Conservation (phyloP, 192 early-diverging fungal genomes). For the Jimgerdemannia flammicorona region DNA sequence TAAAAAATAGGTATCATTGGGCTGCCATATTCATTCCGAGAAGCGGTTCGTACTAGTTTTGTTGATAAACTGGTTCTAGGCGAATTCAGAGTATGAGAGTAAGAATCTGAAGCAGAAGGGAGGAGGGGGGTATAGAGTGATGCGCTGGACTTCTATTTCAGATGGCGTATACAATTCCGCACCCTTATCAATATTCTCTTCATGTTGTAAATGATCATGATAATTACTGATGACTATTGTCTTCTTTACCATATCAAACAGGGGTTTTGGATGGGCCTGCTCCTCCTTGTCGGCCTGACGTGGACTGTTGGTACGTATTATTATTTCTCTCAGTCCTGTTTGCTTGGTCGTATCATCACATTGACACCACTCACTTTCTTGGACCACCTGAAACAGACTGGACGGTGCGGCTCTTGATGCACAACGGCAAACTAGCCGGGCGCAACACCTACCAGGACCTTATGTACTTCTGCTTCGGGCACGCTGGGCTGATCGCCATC, state of each 20-base stretch:
- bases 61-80: too few relatives aligned
- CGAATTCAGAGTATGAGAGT: too few relatives aligned
- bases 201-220: background rate
- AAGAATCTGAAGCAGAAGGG: too few relatives aligned
- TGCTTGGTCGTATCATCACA: background rate
- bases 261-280: slow-evolving; percentile 45
- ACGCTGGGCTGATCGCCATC: slow-evolving; percentile 66
- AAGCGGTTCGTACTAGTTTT: slow-evolving; percentile 52
- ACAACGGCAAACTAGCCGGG: slow-evolving; percentile 73
- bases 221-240: slow-evolving; percentile 1
- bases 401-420: slow-evolving; percentile 72
- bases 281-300: slow-evolving; percentile 54
- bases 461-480: slow-evolving; percentile 80
- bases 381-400: slow-evolving; percentile 69
- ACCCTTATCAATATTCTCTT: too few relatives aligned
- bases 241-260: background rate
- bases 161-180: too few relatives aligned
- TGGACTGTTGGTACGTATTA: slow-evolving; percentile 55
- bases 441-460: slow-evolving; percentile 80
- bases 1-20: slow-evolving; percentile 49
- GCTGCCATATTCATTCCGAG: slow-evolving; percentile 78
- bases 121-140: too few relatives aligned
- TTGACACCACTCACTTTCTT: background rate
- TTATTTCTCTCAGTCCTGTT: background rate
- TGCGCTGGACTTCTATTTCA: too few relatives aligned